Evolutionary conservation across 2,329 filamentous ascomycete genomes (phyloP).

Genomic region (Tolypocladium pustulatum): DNA sequence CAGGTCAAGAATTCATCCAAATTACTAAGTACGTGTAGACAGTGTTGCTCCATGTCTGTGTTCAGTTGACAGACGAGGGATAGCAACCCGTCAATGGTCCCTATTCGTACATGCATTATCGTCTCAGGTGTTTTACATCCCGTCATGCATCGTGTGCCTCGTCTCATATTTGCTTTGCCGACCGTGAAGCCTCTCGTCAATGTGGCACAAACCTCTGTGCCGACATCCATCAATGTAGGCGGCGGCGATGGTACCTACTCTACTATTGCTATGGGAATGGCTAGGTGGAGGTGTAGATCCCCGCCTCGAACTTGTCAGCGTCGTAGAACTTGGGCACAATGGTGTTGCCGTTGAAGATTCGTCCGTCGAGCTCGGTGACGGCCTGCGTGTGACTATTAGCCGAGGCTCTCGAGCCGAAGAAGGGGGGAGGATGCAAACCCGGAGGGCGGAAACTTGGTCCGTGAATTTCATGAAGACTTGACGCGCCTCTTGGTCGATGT

Average conservation of each 20-base stretch:
- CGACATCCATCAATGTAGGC: not conserved
- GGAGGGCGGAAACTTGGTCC: conserved; percentile 69
- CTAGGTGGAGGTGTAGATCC: conserved; percentile 31
- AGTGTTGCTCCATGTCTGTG: not conserved
- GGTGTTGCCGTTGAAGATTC: conserved; percentile 77
- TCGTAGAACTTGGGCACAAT: conserved; percentile 80
- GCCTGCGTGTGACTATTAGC: conserved; percentile 43
- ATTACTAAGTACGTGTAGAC: not conserved
- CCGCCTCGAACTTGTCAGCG: conserved; percentile 68
- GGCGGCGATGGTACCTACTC: not conserved
- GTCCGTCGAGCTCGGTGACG: conserved; percentile 79
- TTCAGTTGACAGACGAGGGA: not conserved
- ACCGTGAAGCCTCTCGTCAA: not conserved
- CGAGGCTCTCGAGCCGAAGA: not conserved
- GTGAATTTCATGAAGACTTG: conserved; percentile 93
- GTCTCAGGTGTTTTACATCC: not conserved
- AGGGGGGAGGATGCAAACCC: conserved; percentile 44
- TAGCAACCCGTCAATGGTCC: not conserved
- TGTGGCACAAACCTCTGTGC: not conserved
- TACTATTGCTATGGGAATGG: not conserved
- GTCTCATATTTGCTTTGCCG: not conserved
- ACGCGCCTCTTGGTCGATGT: conserved; percentile 53
- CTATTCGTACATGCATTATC: not conserved
- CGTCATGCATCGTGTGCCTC: not conserved
- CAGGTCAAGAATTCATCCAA: not conserved